Evolutionary conservation across 1,284 basidiomycete genomes (phyloP).

Genomic region (Heimioporus retisporus): DNA sequence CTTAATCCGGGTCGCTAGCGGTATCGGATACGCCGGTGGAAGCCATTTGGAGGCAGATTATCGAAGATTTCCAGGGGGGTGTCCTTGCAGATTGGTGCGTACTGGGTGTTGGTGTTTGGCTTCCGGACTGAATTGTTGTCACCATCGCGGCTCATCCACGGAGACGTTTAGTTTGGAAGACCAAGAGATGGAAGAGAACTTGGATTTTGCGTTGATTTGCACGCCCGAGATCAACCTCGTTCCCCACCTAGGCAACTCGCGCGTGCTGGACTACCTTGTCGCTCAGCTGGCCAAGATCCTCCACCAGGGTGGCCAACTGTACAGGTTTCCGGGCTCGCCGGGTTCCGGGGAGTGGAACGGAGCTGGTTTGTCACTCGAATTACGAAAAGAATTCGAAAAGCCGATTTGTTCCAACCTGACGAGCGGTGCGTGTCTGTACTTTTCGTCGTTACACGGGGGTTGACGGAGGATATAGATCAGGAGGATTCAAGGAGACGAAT

Average conservation of each 20-base stretch:
- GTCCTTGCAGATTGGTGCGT: slow-evolving; percentile 89
- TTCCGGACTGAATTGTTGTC: neutral
- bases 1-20: slow-evolving; percentile 45
- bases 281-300: slow-evolving; percentile 78
- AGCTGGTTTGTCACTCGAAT: slow-evolving; percentile 17
- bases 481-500: slow-evolving; percentile 70
- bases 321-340: slow-evolving; percentile 48
- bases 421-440: slow-evolving; percentile 54
- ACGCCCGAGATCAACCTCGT: slow-evolving; percentile 84
- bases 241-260: slow-evolving; percentile 75
- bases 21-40: slow-evolving; percentile 73
- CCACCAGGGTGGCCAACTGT: slow-evolving; percentile 80
- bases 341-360: slow-evolving; percentile 22
- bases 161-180: slow-evolving; percentile 68
- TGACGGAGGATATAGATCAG: slow-evolving; percentile 56
- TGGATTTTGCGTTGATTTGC: slow-evolving; percentile 92
- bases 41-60: slow-evolving; percentile 86
- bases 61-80: slow-evolving; percentile 85
- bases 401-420: slow-evolving; percentile 73
- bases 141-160: slow-evolving; percentile 56
- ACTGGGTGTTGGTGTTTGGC: neutral
- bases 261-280: slow-evolving; percentile 82
- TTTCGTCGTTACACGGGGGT: neutral
- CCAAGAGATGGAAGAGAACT: slow-evolving; percentile 87
- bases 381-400: slow-evolving; percentile 49